phyloP scores from a whole-genome alignment of 371 early-diverging fungal genomes.

The Sanchytrium tribonematis region DNA sequence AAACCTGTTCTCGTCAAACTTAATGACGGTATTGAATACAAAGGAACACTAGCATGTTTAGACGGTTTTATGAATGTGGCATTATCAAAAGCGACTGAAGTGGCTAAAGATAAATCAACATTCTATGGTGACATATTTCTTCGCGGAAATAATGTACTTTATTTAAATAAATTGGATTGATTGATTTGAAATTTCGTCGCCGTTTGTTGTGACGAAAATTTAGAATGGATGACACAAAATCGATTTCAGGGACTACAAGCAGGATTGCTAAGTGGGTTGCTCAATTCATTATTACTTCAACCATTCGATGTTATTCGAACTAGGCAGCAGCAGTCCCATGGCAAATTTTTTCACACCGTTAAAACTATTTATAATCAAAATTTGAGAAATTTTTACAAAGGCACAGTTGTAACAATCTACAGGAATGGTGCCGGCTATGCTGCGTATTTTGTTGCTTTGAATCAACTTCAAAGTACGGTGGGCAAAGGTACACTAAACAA shows the following conservation, averaged over 20 bases:
- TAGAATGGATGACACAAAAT: neutral
- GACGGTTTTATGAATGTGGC: conserved; percentile 98
- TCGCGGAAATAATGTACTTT: neutral
- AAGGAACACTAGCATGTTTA: conserved; percentile 67
- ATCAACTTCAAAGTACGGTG: neutral
- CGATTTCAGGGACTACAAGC: neutral
- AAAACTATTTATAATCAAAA: neutral
- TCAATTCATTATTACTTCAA: neutral
- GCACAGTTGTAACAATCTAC: neutral
- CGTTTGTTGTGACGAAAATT: too few relatives aligned
- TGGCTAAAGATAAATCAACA: neutral
- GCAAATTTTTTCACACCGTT: neutral
- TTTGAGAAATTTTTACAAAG: neutral
- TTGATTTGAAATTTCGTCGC: too few relatives aligned
- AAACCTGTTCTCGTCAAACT: conserved; percentile 62
- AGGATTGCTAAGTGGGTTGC: neutral
- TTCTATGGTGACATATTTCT: neutral
- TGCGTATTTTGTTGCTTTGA: neutral
- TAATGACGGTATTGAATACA: conserved; percentile 78
- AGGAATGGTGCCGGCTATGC: neutral
- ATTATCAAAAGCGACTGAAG: conserved; percentile 30
- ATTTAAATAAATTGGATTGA: neutral
- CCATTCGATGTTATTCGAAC: neutral
- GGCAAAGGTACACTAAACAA: neutral
- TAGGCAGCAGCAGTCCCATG: neutral